Base-by-base conservation (phyloP, 116 monocot genomes). In the Phalaenopsis hybrid region DNA sequence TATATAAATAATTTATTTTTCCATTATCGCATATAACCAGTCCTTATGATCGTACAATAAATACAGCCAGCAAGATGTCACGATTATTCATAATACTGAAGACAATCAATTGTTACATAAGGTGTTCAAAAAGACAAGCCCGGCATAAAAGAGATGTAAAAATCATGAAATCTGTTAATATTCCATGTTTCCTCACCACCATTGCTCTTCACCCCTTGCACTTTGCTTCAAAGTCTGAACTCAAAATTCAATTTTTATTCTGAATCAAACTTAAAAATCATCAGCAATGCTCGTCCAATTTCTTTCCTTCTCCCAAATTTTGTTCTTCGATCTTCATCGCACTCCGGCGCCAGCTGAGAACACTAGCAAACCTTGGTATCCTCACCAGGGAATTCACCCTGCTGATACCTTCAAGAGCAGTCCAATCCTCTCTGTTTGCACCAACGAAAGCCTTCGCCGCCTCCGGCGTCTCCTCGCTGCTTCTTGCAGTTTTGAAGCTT, bases 311-410 rank as follows among this genome's bases (percentile, higher is more conserved):
- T 11, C 45, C 45, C 5, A 44, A 75, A 75, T 78, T 65, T 45
- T 89, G 78, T 68, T 82, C 86, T 15, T 78, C 44, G 4, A 82
- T 16, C 41, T 82, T 82, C 57, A 75, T 58, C 4, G 79, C 85
- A 74, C 78, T 84, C 78, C 75, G 85, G 25, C 88, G 81, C 88
- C 88, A 85, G 75, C 92, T 87, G 72, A 87, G 37, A 18, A 81
- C 58, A 17, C 74, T 69, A 16, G 78, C 75, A 61, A 85, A 57
- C 43, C 84, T 81, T 16, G 86, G 92, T 6, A 89, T 20, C 77
- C 72, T 88, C 73, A 85, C 18, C 79, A 92, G 17, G 28, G 94
- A 89, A 70, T 91, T 91, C 69, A 78, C 85, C 61, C 91, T 86
- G 78, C 81, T 87, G 33, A 89, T 57, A 6, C 91, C 91, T 41